Evolutionary conservation across 345 rosid genomes (phyloP).

Genomic region (Gossypium longicalyx): DNA sequence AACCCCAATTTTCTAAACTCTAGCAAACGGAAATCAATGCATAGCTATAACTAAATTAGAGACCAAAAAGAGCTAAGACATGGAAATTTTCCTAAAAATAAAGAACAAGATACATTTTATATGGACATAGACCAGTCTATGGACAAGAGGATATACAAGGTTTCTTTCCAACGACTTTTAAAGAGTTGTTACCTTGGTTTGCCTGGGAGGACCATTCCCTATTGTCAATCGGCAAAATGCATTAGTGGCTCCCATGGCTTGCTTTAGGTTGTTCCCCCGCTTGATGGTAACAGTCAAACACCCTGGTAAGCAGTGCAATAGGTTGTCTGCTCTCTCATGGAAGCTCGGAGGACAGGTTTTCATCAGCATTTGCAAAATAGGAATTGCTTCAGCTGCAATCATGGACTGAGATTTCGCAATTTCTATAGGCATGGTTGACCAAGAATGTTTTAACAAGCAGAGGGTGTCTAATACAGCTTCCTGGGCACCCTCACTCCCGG

Average conservation of each 20-base stretch:
- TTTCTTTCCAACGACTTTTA: background rate
- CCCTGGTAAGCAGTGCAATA: constrained; percentile 92
- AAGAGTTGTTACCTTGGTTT: constrained; percentile 60
- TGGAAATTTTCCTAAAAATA: background rate
- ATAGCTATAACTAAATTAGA: background rate
- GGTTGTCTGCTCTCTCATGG: constrained; percentile 76
- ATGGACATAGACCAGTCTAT: background rate
- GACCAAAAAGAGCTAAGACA: background rate
- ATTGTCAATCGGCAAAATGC: constrained; percentile 81
- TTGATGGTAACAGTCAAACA: constrained; percentile 69
- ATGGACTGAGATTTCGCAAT: constrained; percentile 78
- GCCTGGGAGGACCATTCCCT: constrained; percentile 79
- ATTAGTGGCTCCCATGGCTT: constrained; percentile 70
- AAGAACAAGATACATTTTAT: background rate
- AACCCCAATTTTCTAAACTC: background rate
- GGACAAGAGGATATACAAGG: background rate
- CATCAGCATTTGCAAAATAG: constrained; percentile 73
- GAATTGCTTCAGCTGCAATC: constrained; percentile 81
- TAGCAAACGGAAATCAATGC: constrained; percentile 1
- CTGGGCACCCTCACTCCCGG: constrained; percentile 71
- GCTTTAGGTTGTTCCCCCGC: constrained; percentile 82
- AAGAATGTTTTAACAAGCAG: constrained; percentile 70
- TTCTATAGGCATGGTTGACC: constrained; percentile 75
- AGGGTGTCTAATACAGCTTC: constrained; percentile 73
- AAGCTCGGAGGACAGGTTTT: constrained; percentile 79